Percentiles rank a stretch among this genome's conserved stretches.
phyloP scores from a whole-genome alignment of 176 grass and related monocot species.

The Typha latifolia region DNA sequence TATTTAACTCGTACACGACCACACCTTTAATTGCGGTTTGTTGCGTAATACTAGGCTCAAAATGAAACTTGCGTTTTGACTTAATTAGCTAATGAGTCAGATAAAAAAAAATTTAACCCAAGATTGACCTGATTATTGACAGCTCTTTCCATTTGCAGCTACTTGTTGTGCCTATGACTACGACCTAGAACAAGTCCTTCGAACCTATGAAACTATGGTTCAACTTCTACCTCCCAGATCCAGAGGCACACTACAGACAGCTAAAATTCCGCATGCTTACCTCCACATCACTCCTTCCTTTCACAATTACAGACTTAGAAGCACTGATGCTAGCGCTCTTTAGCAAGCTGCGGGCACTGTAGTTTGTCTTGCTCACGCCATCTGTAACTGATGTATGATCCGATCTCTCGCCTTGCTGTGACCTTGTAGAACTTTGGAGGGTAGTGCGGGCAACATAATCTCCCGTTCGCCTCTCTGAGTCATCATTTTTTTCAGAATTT shows the following conservation, averaged over 20 bases:
- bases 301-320: slow-evolving; percentile 62
- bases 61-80: too few species aligned
- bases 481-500: slow-evolving; percentile 10
- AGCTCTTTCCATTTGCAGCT: too few species aligned
- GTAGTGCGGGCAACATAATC: slow-evolving; percentile 23
- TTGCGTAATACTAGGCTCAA: too few species aligned
- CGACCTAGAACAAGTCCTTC: background rate
- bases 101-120: too few species aligned
- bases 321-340: slow-evolving; percentile 91
- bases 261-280: slow-evolving; percentile 28
- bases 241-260: background rate
- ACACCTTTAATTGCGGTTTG: too few species aligned
- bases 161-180: too few species aligned
- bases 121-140: too few species aligned
- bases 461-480: slow-evolving; percentile 36
- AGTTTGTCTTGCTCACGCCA: slow-evolving; percentile 45
- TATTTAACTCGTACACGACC: too few species aligned
- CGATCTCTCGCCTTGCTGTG: slow-evolving; percentile 30
- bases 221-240: too few species aligned
- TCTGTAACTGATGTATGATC: slow-evolving; percentile 45
- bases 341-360: slow-evolving; percentile 52
- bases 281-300: slow-evolving; percentile 45
- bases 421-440: slow-evolving; percentile 25
- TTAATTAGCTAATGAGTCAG: too few species aligned
- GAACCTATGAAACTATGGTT: too few species aligned